These are phyloP conservation scores for Talaromyces sp. DNA, from an alignment of 2,329 filamentous ascomycete genomes.

Conservation along the genomic window DNA sequence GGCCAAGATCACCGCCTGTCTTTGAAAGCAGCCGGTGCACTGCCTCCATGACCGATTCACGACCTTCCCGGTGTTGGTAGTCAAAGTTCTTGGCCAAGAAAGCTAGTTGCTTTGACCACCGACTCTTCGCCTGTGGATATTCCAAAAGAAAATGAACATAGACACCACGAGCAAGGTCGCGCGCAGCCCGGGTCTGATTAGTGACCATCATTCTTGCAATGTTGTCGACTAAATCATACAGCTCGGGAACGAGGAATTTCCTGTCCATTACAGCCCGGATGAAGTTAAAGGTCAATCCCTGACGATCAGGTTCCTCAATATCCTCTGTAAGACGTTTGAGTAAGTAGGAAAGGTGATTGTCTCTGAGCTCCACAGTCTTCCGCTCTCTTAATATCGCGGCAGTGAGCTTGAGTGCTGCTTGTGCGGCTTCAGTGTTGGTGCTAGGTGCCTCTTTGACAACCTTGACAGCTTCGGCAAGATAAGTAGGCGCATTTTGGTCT, in stretches of 20 bases:
- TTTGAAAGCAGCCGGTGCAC: conserved; percentile 82
- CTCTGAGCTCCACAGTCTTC: conserved; percentile 67
- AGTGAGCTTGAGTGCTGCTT: conserved; percentile 82
- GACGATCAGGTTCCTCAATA: conserved; percentile 84
- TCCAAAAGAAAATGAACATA: conserved; percentile 94
- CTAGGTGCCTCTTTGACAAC: conserved; percentile 70
- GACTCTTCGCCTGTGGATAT: conserved; percentile 84
- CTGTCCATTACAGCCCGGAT: conserved; percentile 79
- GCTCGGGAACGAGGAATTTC: conserved; percentile 74
- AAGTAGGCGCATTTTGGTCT: conserved; percentile 67
- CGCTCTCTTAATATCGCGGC: conserved; percentile 79
- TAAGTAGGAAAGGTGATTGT: conserved; percentile 75
- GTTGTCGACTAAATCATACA: conserved; percentile 89
- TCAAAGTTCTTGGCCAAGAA: conserved; percentile 89
- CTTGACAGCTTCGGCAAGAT: conserved; percentile 77
- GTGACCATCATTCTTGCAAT: conserved; percentile 91
- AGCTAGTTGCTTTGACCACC: conserved; percentile 81
- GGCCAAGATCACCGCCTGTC: conserved; percentile 71
- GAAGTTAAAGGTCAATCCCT: conserved; percentile 93
- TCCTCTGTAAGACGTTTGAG: conserved; percentile 78
- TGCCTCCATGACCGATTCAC: conserved; percentile 89
- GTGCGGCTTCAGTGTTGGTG: conserved; percentile 76
- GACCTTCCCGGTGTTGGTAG: conserved; percentile 81
- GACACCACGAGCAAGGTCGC: conserved; percentile 79
- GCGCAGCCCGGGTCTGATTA: conserved; percentile 82